phyloP scores from a whole-genome alignment of 441 rosid species.

The Syzygium syzygioides region DNA sequence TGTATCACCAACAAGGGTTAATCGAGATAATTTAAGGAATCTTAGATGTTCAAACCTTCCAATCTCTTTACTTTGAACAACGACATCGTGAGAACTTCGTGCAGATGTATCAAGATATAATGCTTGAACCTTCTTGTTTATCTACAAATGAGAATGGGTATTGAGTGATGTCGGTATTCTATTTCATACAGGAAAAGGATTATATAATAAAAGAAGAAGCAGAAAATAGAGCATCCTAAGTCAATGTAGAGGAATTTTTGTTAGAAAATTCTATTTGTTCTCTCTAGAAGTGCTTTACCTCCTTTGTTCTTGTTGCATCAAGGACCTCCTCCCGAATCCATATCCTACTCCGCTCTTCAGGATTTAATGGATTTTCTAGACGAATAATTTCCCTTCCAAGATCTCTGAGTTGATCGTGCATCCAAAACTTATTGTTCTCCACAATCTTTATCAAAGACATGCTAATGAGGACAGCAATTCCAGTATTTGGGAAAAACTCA shows the following conservation, averaged over 20 bases:
- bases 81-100: accelerated
- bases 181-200: neutral
- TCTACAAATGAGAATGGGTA: neutral
- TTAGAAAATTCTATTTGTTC: neutral
- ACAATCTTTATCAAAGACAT: neutral
- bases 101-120: neutral
- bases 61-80: neutral
- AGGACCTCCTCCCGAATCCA: neutral
- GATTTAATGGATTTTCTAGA: neutral
- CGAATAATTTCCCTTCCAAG: neutral
- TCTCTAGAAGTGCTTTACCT: neutral
- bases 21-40: accelerated
- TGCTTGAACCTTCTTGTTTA: neutral
- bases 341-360: neutral
- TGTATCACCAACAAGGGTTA: neutral
- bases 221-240: neutral
- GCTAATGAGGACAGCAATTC: neutral
- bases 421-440: neutral
- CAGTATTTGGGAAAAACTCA: neutral
- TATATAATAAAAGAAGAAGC: neutral
- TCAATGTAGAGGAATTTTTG: neutral
- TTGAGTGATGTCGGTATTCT: neutral
- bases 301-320: neutral
- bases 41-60: neutral
- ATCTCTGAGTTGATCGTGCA: neutral